Base-by-base conservation (phyloP, 2,329 filamentous ascomycete species). In the Cordyceps militaris region DNA sequence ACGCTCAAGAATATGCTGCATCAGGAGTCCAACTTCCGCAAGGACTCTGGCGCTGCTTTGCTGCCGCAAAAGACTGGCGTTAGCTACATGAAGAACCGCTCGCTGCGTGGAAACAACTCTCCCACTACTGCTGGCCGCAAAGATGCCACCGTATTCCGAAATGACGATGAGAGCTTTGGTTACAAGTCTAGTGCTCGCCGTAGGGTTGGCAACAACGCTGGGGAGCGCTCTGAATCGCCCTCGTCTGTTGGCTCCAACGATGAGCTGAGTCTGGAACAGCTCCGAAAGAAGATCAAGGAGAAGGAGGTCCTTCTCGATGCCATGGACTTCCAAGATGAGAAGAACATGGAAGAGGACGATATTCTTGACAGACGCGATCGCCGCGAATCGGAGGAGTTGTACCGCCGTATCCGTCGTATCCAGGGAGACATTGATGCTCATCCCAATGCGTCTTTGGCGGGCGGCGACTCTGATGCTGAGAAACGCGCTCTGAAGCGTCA, bases 11-110 rank as follows among this genome's bases (percentile, higher is more conserved):
- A 85, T 19, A 81, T 97, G 73, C 81, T 99, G 26, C 87, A 88
- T 56, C 85, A 93, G 66, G 93, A 97, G 73, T 95, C 94, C 0
- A 91, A 97, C 66, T 82, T 86, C 59, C 84, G 94, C 44, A 97
- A 96, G 78, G 88, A 86, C 62, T 91, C 90, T 1, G 93, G 94
- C 3, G 93, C 93, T 9, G 88, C 92, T 65, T 77, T 99, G 61
- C 85, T 97, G 60, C 93, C 94, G 4, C 94, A 97, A 70, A 92
- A 91, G 74, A 97, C 94, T 11, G 94, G 94, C n/a, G 92, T 99
- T 19, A 97, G 93, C 74, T 97, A 97, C 67, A 81, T 97, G 66
- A 99, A 99, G 74, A 92, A 84, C 57, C 93, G 96, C 65, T 99
- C 94, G 0, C 96, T 99, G 79, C 84, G 86, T 58, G 83, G 84